Percentiles rank a stretch among this genome's conserved stretches.
These are phyloP conservation scores for Candida insectorum DNA, from an alignment of 805 yeast genomes.

Conservation along the genomic window DNA sequence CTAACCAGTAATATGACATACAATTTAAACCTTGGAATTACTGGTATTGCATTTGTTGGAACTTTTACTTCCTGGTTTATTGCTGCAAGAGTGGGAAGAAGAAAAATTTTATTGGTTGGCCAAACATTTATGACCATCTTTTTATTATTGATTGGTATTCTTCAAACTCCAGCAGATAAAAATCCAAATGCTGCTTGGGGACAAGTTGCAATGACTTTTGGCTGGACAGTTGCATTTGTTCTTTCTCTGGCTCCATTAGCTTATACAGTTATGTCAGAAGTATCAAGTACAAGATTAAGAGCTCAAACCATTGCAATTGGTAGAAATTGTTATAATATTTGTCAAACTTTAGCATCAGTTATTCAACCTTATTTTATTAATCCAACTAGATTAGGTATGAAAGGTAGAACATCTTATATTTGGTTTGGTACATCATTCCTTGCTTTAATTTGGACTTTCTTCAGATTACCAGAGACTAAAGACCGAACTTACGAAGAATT, in stretches of 20 bases:
- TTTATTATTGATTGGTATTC: conserved; percentile 39
- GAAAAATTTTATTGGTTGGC: conserved; percentile 34
- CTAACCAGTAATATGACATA: conserved; percentile 24
- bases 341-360: conserved; percentile 22
- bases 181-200: conserved; percentile 17
- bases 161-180: conserved; percentile 15
- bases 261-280: conserved; percentile 34
- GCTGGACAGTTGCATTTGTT: conserved; percentile 30
- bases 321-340: conserved; percentile 22
- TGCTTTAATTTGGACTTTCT: conserved; percentile 37
- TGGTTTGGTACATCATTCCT: conserved; percentile 29
- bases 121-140: conserved; percentile 25
- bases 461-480: conserved; percentile 54
- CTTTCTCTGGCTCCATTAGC: conserved; percentile 39
- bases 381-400: conserved; percentile 38
- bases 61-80: conserved; percentile 25
- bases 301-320: conserved; percentile 36
- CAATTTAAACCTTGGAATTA: conserved; percentile 25
- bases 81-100: conserved; percentile 35
- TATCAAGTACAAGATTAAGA: conserved; percentile 34
- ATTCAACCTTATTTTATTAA: conserved; percentile 33
- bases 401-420: conserved; percentile 37
- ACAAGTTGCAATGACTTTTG: conserved; percentile 17
- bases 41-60: conserved; percentile 23
- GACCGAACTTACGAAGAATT: conserved; percentile 55